Conservation (phyloP, 2,329 filamentous ascomycete species). For the Ophiostoma novo-ulmi region DNA sequence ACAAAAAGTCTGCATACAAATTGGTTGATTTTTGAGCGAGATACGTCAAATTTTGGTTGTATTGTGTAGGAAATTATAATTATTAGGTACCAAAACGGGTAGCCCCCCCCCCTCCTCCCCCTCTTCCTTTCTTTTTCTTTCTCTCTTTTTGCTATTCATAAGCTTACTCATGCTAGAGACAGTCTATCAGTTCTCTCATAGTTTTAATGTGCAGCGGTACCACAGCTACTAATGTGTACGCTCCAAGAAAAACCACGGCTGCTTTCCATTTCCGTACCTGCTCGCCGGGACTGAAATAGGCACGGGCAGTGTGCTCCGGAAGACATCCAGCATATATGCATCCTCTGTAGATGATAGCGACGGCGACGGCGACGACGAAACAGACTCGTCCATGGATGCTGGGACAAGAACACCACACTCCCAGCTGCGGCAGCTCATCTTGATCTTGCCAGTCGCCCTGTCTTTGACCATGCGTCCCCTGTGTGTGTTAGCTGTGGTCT, state of each 20-base stretch:
- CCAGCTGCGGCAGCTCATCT: slow-evolving; percentile 86
- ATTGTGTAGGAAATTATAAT: neutral
- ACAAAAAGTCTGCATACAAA: neutral
- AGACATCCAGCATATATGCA: slow-evolving; percentile 40
- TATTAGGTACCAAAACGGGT: neutral
- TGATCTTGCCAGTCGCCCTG: slow-evolving; percentile 59
- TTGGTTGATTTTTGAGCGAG: neutral
- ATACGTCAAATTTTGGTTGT: neutral
- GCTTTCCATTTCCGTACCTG: slow-evolving; percentile 38
- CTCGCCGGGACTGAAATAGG: slow-evolving; percentile 59
- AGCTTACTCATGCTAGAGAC: no score
- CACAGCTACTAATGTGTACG: neutral
- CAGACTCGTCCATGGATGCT: slow-evolving; percentile 34
- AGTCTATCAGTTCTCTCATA: no score
- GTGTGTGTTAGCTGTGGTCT: neutral
- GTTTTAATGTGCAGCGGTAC: no score
- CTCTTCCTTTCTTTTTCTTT: neutral
- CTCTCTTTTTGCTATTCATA: neutral
- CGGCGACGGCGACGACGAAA: neutral
- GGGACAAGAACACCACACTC: slow-evolving; percentile 85
- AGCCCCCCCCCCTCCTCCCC: no score
- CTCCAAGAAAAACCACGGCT: slow-evolving; percentile 42
- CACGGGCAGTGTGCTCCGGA: slow-evolving; percentile 53
- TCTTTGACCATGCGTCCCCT: slow-evolving; percentile 77
- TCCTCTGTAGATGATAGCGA: neutral